Evolutionary conservation across 768 basidiomycete species (phyloP).

Genomic region (Leucocoprinus leucothites): DNA sequence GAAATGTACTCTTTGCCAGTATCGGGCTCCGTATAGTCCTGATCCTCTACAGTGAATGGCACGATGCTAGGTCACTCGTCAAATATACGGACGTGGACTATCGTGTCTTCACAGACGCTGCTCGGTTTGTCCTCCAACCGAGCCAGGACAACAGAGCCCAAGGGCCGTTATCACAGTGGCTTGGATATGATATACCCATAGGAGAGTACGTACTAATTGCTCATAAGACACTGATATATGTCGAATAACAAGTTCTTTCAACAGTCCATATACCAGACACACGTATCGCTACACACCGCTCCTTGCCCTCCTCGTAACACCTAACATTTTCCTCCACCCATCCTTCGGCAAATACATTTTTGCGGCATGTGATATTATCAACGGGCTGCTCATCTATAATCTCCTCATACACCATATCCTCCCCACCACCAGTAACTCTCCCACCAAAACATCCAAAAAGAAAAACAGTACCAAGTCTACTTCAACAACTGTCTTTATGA

Average conservation of each 20-base stretch:
- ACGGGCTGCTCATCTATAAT: slow-evolving; percentile 68
- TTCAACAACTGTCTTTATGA: slow-evolving; percentile 14
- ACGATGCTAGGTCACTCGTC: slow-evolving; percentile 75
- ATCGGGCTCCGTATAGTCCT: slow-evolving; percentile 61
- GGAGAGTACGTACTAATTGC: slow-evolving; percentile 83
- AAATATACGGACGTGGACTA: slow-evolving; percentile 99
- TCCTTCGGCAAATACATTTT: slow-evolving; percentile 93
- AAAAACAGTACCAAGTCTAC: slow-evolving; percentile 8
- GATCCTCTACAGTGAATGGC: slow-evolving; percentile 87
- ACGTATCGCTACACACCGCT: slow-evolving; percentile 98
- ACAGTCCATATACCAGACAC: slow-evolving; percentile 83
- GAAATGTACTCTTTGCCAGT: slow-evolving; percentile 50
- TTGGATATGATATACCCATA: slow-evolving; percentile 33
- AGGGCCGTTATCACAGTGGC: slow-evolving; percentile 49
- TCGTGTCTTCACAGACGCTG: slow-evolving; percentile 91
- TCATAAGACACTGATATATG: slow-evolving; percentile 9
- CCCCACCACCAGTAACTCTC: slow-evolving; percentile 20
- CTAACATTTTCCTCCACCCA: slow-evolving; percentile 77
- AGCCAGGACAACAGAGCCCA: slow-evolving; percentile 49
- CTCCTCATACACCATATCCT: slow-evolving; percentile 54
- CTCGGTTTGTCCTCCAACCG: slow-evolving; percentile 60
- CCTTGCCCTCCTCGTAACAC: slow-evolving; percentile 76
- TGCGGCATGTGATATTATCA: slow-evolving; percentile 76
- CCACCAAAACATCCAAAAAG: not conserved
- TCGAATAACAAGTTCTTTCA: slow-evolving; percentile 1